A percentile compares a stretch with the other conserved stretches of the same genome.
Conservation (phyloP, 192 early-diverging fungal species). For the Dimargaris verticillata region DNA sequence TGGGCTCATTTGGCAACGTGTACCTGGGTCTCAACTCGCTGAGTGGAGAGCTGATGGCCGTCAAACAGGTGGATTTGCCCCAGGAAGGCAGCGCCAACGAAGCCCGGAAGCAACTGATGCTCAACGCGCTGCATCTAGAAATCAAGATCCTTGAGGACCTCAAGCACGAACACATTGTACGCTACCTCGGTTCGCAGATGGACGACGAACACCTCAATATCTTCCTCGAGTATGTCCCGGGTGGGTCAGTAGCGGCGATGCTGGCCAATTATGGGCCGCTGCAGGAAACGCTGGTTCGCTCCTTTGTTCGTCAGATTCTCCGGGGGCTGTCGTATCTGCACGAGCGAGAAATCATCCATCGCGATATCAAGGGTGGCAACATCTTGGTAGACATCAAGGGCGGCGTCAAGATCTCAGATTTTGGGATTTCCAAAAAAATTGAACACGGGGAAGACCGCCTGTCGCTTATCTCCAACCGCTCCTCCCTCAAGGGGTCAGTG, state of each 20-base stretch:
- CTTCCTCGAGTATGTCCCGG: conserved; percentile 94
- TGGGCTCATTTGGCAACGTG: conserved; percentile 92
- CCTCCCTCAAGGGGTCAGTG: conserved; percentile 84
- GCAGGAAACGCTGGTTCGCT: conserved; percentile 63
- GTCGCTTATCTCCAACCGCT: conserved; percentile 19
- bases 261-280: conserved; percentile 78
- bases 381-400: conserved; percentile 82
- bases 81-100: conserved; percentile 48
- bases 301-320: conserved; percentile 79
- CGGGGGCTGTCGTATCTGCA: conserved; percentile 91
- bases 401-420: conserved; percentile 93
- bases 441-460: conserved; percentile 40
- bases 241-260: conserved; percentile 80
- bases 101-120: conserved; percentile 59
- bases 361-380: conserved; percentile 97
- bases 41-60: conserved; percentile 86
- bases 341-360: conserved; percentile 83
- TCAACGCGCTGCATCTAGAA: conserved; percentile 76
- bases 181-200: conserved; percentile 79
- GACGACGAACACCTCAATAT: conserved; percentile 67
- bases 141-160: conserved; percentile 82
- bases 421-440: conserved; percentile 96
- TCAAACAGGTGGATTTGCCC: conserved; percentile 85
- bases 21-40: conserved; percentile 79
- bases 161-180: conserved; percentile 88